Base-by-base conservation (phyloP, 1,284 basidiomycete genomes). In the Trichosporon sp. region DNA sequence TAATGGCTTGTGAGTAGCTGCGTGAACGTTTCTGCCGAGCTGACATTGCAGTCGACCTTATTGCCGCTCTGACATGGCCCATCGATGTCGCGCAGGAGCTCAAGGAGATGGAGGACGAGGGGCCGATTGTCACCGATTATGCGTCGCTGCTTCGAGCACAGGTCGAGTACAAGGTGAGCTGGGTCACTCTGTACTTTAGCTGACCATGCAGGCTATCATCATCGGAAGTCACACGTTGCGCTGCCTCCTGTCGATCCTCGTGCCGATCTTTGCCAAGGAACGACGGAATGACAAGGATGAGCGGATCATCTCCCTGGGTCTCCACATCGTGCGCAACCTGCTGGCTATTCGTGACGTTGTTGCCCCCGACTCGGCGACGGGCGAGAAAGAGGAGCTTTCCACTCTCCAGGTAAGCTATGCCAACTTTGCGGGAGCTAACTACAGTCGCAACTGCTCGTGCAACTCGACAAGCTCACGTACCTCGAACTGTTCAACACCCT, bases 51-150 rank as follows among this genome's bases (percentile, higher is more conserved):
- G 86, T 90, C 6, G 96, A 98, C 80, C 86, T 98, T 32, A 90
- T 96, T 78, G 92, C 93, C 0, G 94, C 94, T 0, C 92, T 98
- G 90, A 98, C 94, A 2, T 98, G 95, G 95, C 96, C 96, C 1
- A 96, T 98, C 71, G 93, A 98, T 83, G 86, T 97, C 72, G 91
- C 92, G 1, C 91, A 92, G 77, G 96, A 98, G 84, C 86, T 98
- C 73, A 92, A 92, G 79, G 95, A 97, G 79, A 87, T 95, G 66
- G 86, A 86, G 69, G 75, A 74, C 40, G 91, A 93, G 67, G 91
- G 89, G 35, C 91, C 91, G 78, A 88, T 88, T 71, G 88, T 90
- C 19, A 89, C 92, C 16, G 95, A 98, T 83, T 97, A 95, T 81
- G 93, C 93, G 0, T 90, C 91, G 74, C 87, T 97, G 14, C 82